Evolutionary conservation across 441 rosid species (phyloP), one percentile per base, ranked within the genome.

Genomic region (Eutrema salsugineum): DNA sequence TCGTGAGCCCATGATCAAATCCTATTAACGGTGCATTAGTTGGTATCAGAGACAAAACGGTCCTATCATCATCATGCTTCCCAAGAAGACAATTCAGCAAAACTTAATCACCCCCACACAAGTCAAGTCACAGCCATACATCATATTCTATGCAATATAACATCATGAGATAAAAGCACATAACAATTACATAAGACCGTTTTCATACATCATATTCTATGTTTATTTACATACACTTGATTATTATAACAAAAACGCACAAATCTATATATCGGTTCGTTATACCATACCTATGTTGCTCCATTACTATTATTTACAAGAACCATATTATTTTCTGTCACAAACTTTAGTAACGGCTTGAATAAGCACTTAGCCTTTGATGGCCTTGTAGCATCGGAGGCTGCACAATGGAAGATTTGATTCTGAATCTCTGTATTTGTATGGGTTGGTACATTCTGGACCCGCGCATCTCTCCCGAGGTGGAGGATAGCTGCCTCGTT

Each of bases 401-500:
- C 99, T 94, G 79, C 99, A 94, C 42, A 94, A 85, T 14, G 99
- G 98, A 65, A 88, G 89, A 76, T 84, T 90, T 50, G 93, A 85
- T 80, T 88, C 85, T 5, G 97, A 87, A 80, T 94, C 96, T 55
- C 96, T 83, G 67, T 94, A 94, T 77, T 85, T 92, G 83, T 81
- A 94, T 15, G 97, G 83, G 54, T 91, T 94, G 10, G 77, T 74
- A 63, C 97, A 94, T 1, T 84, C 77, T 38, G 99, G 97, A 67
- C 90, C 95, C 0, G 86, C 97, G 66, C 97, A 94, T 43, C 73
- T 90, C 71, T 94, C 97, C 6, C 99, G 84, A 0, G 90, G 92
- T 51, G 92, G 94, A 77, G 99, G 99, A 78, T 94, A 94, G 67
- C 97, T 94, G 86, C 42, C 24, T 24, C 27, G 0, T 24, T 24